Evolutionary conservation across 2,329 filamentous ascomycete genomes (phyloP), one percentile per base, ranked within the genome.

Genomic region (Colletotrichum sublineola): DNA sequence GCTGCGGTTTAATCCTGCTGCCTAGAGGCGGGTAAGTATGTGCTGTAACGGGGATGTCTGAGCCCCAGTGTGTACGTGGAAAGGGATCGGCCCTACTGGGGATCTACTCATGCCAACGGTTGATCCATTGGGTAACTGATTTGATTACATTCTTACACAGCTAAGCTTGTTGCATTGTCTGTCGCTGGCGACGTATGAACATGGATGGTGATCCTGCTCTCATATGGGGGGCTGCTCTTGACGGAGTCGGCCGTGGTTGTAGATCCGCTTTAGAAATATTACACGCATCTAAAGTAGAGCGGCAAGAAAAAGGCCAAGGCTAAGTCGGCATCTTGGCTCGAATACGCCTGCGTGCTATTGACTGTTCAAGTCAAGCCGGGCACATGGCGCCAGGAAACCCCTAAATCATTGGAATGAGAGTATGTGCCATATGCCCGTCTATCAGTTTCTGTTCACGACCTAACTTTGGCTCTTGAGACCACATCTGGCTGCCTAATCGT

Each of bases 1-100:
- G 29, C 20, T 53, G 66, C 64, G 52, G 20, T 38, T 42, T 61
- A 67, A 67, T 71, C 67, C 68, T 71, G 68, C 68, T 71, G 68
- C 68, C 68, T 71, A 46, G 44, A 65, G 48, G 29, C 42, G 18
- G 42, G 33, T 11, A 44, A 24, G 38, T 29, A 58, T 33, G 46
- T 48, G 48, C 33, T 40, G 24, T 24, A 33, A 55, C 44, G 62
- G 31, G 31, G 24, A 46, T 44, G 33, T 14, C 38, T 53, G 56
- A 48, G 14, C 67, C 55, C 61, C 40, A 40, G 24, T 56, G 24
- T 56, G 46, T 64, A 62, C 33, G 44, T 40, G 38, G 46, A 50
- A 50, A 53, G 56, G 18, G 56, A 9, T 71, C 64, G 64, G 50
- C 12, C 50, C 57, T 52, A n/a, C 24, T 63, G 18, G n/a, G 57